Evolutionary conservation across 495 filamentous ascomycete species (phyloP), one percentile per base, ranked within the genome.

Genomic region (Podospora appendiculata): DNA sequence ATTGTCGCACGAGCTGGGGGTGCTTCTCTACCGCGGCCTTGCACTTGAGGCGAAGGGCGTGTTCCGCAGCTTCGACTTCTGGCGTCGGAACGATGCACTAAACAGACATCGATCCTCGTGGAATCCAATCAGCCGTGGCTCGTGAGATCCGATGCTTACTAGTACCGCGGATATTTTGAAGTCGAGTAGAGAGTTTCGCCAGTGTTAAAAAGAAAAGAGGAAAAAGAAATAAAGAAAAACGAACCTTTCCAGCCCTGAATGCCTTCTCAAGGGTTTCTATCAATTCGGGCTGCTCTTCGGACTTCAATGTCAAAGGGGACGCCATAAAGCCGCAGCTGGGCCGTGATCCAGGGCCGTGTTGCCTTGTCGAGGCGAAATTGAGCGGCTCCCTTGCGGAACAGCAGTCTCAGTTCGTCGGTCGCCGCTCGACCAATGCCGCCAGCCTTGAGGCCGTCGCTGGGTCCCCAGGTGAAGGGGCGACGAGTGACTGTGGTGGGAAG

Each of bases 241-340:
- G 25, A 25, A 25, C 25, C 50, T 52, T 47, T 8, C 7, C 45
- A 8, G 42, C n/a, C 38, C 18, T 16, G 6, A 53, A 36, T 1
- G 43, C 51, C 5, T 7, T 8, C 19, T 35, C 4, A 35, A 53
- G 34, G 0, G 36, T 8, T 4, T 41, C 38, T 17, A 48, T 51
- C n/a, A 62, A 41, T 34, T 33, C 49, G 2, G 41, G 14, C 36
- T 41, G 34, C 11, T 32, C 39, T 0, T 16, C 32, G 8, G 42
- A 45, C 18, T 52, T 57, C n/a, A n/a, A n/a, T n/a, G 9, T 45
- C 19, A 36, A 55, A 54, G 4, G 54, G 32, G 14, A 60, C 51
- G 16, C 52, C 53, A n/a, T 62, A 60, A 0, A 60, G 38, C 8
- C 39, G 40, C 19, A 62, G 49, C 34, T 62, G 60, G 10, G 60